Evolutionary conservation across 2,329 filamentous ascomycete species (phyloP).

Genomic region (Byssoonygena ceratinophila): DNA sequence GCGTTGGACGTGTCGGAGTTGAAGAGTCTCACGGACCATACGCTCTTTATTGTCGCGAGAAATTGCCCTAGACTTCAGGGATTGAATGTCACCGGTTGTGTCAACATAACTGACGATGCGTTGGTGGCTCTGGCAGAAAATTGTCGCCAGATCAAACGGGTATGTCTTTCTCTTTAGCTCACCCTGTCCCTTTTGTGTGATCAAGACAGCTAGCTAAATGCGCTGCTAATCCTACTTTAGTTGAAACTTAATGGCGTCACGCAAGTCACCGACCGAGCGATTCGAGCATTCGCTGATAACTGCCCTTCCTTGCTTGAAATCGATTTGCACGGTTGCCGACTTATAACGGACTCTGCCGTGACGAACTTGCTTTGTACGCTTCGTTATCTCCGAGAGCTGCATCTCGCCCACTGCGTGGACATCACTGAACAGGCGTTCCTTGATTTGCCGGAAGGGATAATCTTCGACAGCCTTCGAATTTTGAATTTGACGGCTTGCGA

Average conservation of each 20-base stretch:
- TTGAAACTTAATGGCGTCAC: slow-evolving; percentile 88
- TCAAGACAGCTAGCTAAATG: background rate
- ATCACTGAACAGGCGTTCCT: slow-evolving; percentile 86
- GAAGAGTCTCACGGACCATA: slow-evolving; percentile 67
- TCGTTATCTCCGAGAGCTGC: slow-evolving; percentile 76
- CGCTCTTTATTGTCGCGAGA: slow-evolving; percentile 64
- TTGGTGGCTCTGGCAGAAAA: slow-evolving; percentile 67
- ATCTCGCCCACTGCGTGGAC: slow-evolving; percentile 71
- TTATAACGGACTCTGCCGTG: slow-evolving; percentile 72
- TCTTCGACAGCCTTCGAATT: slow-evolving; percentile 81
- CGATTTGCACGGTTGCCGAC: slow-evolving; percentile 75
- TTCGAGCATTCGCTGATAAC: slow-evolving; percentile 74
- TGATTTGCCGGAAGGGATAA: slow-evolving; percentile 55
- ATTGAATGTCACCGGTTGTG: slow-evolving; percentile 81
- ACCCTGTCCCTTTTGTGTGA: no score
- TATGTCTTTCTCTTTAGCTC: slow-evolving; percentile 36
- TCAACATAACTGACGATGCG: slow-evolving; percentile 73
- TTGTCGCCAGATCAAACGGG: slow-evolving; percentile 78
- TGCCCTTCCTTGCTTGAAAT: slow-evolving; percentile 94
- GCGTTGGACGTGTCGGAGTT: slow-evolving; percentile 84
- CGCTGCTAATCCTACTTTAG: slow-evolving; percentile 35
- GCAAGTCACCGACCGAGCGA: slow-evolving; percentile 72
- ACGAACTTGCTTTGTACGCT: slow-evolving; percentile 69
- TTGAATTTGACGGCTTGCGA: slow-evolving; percentile 85
- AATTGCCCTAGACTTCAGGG: slow-evolving; percentile 82